Percentiles rank a stretch among this genome's conserved stretches.
Conservation (phyloP, 768 basidiomycete genomes). For the Tricholoma flavovirens region DNA sequence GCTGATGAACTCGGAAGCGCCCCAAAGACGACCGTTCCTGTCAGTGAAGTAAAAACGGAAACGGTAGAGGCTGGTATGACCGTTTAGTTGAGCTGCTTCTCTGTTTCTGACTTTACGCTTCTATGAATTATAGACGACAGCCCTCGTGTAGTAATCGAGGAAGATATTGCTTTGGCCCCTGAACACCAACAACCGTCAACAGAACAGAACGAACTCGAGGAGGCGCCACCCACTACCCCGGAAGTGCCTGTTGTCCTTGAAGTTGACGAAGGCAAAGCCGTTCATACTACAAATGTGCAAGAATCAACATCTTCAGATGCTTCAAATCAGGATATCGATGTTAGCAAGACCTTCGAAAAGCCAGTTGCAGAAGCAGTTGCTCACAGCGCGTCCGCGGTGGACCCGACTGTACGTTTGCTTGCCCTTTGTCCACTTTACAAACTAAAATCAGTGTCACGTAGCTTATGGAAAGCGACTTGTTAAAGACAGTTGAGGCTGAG, state of each 20-base stretch:
- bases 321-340: background rate
- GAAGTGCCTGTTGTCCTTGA: background rate
- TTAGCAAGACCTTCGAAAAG: background rate
- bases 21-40: background rate
- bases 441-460: background rate
- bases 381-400: background rate
- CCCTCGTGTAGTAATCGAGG: background rate
- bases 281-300: background rate
- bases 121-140: background rate
- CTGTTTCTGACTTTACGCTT: background rate
- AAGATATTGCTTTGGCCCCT: background rate
- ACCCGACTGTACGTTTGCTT: background rate
- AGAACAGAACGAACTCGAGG: background rate
- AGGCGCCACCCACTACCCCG: background rate
- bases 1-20: background rate
- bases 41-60: background rate
- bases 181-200: background rate
- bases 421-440: background rate
- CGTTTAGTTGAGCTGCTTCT: background rate
- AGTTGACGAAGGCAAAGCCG: background rate
- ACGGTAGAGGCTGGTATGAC: background rate
- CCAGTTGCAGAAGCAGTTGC: background rate
- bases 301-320: background rate
- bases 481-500: slow-evolving; percentile 11
- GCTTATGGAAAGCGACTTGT: background rate